A percentile compares a stretch with the other conserved stretches of the same genome.
Conservation (phyloP, 805 yeast genomes). For the Zygoascus ofunaensis region DNA sequence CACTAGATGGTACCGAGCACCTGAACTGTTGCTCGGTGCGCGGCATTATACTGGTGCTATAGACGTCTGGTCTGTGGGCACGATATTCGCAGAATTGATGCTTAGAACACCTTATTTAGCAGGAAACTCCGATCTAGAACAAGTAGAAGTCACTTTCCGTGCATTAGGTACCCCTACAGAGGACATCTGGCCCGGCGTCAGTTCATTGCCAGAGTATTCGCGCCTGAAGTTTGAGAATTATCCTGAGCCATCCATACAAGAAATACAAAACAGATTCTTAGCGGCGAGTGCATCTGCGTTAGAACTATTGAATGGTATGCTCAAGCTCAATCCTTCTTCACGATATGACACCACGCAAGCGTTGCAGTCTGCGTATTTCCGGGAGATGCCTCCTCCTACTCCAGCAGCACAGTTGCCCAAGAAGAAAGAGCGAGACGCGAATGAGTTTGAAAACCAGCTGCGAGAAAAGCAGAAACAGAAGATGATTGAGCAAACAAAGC, state of each 20-base stretch:
- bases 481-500: slow-evolving; percentile 10
- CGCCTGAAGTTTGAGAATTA: slow-evolving; percentile 44
- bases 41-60: slow-evolving; percentile 81
- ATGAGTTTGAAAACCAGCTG: slow-evolving; percentile 12
- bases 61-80: slow-evolving; percentile 95
- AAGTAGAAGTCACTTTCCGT: slow-evolving; percentile 83
- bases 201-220: slow-evolving; percentile 60
- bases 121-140: slow-evolving; percentile 84
- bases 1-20: slow-evolving; percentile 96
- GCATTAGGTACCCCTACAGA: slow-evolving; percentile 97
- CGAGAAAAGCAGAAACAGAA: slow-evolving; percentile 12
- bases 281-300: slow-evolving; percentile 86
- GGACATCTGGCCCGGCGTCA: slow-evolving; percentile 81
- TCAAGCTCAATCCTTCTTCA: slow-evolving; percentile 67
- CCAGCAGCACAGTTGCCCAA: slow-evolving; percentile 54
- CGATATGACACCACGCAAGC: slow-evolving; percentile 61
- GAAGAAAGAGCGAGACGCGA: slow-evolving; percentile 16
- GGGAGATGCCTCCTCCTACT: slow-evolving; percentile 68
- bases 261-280: slow-evolving; percentile 70
- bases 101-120: slow-evolving; percentile 90
- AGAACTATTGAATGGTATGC: slow-evolving; percentile 62
- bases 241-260: slow-evolving; percentile 76
- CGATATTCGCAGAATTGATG: slow-evolving; percentile 94
- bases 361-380: slow-evolving; percentile 56
- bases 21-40: slow-evolving; percentile 84